Evolutionary conservation across 2,329 filamentous ascomycete genomes (phyloP), one percentile per base, ranked within the genome.

Genomic region (Fonsecaea monophora): DNA sequence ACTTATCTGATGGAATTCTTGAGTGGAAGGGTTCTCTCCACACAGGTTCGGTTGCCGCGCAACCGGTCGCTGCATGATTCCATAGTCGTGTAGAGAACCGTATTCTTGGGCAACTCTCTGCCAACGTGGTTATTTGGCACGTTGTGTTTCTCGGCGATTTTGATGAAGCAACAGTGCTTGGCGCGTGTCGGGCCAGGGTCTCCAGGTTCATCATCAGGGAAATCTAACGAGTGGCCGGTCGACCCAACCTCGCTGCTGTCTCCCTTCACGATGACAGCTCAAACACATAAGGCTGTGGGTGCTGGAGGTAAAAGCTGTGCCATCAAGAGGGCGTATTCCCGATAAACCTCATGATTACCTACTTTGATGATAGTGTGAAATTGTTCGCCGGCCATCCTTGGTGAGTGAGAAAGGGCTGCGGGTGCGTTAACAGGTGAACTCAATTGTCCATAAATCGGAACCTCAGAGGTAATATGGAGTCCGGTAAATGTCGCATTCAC

Each of bases 91-190:
- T 82, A 82, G 0, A 83, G 72, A 1, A 75, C 77, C 0, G 80
- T 80, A 59, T 81, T 79, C 2, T 71, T 21, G 0, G 79, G 78
- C 2, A 83, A 72, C 3, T 80, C 76, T n/a, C 77, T 68, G 9
- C 71, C 64, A 4, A 82, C 76, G 12, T 72, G 69, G 4, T 77
- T 75, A 61, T 82, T 79, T 0, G 75, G 71, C 4, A 82, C 55
- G 30, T 73, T 70, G 55, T 81, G 68, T 40, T 73, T 62, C 15
- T 81, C 75, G 30, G 78, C 78, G 4, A 82, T 74, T 72, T 83
- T 82, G 70, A 82, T 81, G 66, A 82, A 77, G 73, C 80, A 82
- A 69, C 78, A 80, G 30, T 81, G 78, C 64, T 81, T 80, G 1
- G 79, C 78, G 62, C 82, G 80, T 2, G 78, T 82, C 0, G 72